Evolutionary conservation across 495 filamentous ascomycete genomes (phyloP), one percentile per base, ranked within the genome.

Genomic region (Lentithecium fluviatile): DNA sequence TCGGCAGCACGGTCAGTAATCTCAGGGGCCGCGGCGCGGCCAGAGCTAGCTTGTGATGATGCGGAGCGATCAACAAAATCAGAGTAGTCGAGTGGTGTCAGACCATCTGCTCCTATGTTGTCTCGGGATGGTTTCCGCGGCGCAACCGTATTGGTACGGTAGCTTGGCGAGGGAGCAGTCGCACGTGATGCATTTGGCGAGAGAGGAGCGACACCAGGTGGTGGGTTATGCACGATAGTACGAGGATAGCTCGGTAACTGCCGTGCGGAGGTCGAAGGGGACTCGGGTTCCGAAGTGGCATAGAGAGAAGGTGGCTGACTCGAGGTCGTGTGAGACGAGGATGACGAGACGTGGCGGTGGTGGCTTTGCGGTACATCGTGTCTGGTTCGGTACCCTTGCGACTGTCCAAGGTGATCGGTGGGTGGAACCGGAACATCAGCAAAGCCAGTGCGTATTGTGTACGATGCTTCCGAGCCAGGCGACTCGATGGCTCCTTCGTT

Each of bases 341-440:
- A 46, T 20, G 64, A 67, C 0, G 64, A 67, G 10, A 49, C 63
- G 45, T 67, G 59, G 50, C 64, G 59, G 53, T 62, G 63, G 25
- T 67, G 63, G 43, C 52, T 26, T 21, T 45, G 38, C n/a, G 64
- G 53, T 20, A 56, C 54, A 34, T 50, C 55, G 13, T 37, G 46
- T 25, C 54, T 45, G 17, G 59, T 63, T 21, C 26, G 46, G 51
- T 59, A 67, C 10, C 20, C 49, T 5, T 53, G 34, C 11, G 40
- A 17, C 38, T 29, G 58, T n/a, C 36, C 32, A n/a, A 53, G 40
- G 7, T 8, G 46, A 36, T 54, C 24, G 26, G 47, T 21, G 6
- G 45, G 34, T 20, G 48, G 17, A 42, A 60, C 48, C 12, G 64
- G 34, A 45, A 48, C 45, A 20, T 67, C 64, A 37, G 60, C 54